phyloP scores from a whole-genome alignment of 331 rosid genomes.

The Pyracantha coccinea region DNA sequence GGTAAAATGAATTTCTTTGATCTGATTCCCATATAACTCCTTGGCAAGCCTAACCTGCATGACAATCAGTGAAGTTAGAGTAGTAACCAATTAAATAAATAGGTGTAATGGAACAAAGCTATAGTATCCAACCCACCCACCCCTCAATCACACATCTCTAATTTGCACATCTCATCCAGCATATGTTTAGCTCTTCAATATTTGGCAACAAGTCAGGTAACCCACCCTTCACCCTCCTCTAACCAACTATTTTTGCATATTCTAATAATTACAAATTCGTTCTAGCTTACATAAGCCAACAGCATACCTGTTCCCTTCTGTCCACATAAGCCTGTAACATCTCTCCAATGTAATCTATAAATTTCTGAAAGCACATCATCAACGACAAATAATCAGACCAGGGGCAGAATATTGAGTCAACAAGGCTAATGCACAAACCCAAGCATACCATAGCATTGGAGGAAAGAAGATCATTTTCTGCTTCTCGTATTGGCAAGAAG shows the following conservation, averaged over 20 bases:
- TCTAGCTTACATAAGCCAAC: slow-evolving; percentile 22
- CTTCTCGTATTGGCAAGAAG: slow-evolving; percentile 77
- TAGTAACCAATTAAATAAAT: neutral
- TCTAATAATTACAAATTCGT: neutral
- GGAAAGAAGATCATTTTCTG: slow-evolving; percentile 83
- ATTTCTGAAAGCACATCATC: slow-evolving; percentile 58
- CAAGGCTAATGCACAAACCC: slow-evolving; percentile 24
- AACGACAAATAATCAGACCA: slow-evolving; percentile 15
- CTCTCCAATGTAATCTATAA: slow-evolving; percentile 91
- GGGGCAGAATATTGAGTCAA: slow-evolving; percentile 14
- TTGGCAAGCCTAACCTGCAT: slow-evolving; percentile 84
- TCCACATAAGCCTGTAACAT: slow-evolving; percentile 94
- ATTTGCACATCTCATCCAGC: neutral
- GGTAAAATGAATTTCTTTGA: slow-evolving; percentile 68
- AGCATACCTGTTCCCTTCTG: slow-evolving; percentile 90
- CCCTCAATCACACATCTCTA: neutral
- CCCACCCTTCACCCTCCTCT: neutral
- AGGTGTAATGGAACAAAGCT: neutral
- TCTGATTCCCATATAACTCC: slow-evolving; percentile 93
- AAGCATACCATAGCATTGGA: slow-evolving; percentile 80
- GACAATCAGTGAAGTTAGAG: slow-evolving; percentile 7
- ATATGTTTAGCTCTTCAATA: neutral
- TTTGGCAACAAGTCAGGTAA: neutral
- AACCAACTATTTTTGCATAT: neutral
- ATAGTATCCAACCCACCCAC: neutral